Conservation (phyloP, 495 filamentous ascomycete genomes). For the Hypoxylon crocopeplum region DNA sequence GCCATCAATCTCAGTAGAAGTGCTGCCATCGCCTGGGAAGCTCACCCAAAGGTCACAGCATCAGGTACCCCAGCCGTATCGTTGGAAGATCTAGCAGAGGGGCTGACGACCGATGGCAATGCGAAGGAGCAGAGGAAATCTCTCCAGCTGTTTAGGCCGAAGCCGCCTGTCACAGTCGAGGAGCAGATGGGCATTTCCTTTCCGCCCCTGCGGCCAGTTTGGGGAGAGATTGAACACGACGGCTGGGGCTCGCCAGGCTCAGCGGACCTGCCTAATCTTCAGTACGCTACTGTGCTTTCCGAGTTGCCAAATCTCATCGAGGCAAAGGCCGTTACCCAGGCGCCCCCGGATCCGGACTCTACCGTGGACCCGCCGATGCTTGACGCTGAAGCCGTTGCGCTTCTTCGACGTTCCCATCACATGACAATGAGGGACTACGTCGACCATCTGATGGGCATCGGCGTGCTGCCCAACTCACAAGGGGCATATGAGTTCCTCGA, state of each 20-base stretch:
- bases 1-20: conserved; percentile 72
- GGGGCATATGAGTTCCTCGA: conserved; percentile 69
- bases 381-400: conserved; percentile 67
- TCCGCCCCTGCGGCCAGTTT: conserved; percentile 55
- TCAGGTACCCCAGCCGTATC: conserved; percentile 25
- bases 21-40: conserved; percentile 80
- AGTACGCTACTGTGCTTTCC: conserved; percentile 79
- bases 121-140: conserved; percentile 19
- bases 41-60: conserved; percentile 66
- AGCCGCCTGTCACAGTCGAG: conserved; percentile 33
- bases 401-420: conserved; percentile 71
- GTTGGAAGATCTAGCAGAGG: conserved; percentile 7
- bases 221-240: conserved; percentile 82
- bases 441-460: conserved; percentile 68
- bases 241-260: conserved; percentile 87
- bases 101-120: background rate
- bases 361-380: conserved; percentile 47
- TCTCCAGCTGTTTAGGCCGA: conserved; percentile 35
- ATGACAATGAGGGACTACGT: conserved; percentile 88
- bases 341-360: conserved; percentile 65
- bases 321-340: conserved; percentile 85
- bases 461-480: conserved; percentile 65
- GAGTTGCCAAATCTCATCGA: conserved; percentile 94
- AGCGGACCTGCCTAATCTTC: conserved; percentile 75
- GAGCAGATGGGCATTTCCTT: conserved; percentile 38